A percentile compares a stretch with the other conserved stretches of the same genome.
phyloP scores from a whole-genome alignment of 1,139 yeast genomes.

The Keqinozyma sinolaborantium region DNA sequence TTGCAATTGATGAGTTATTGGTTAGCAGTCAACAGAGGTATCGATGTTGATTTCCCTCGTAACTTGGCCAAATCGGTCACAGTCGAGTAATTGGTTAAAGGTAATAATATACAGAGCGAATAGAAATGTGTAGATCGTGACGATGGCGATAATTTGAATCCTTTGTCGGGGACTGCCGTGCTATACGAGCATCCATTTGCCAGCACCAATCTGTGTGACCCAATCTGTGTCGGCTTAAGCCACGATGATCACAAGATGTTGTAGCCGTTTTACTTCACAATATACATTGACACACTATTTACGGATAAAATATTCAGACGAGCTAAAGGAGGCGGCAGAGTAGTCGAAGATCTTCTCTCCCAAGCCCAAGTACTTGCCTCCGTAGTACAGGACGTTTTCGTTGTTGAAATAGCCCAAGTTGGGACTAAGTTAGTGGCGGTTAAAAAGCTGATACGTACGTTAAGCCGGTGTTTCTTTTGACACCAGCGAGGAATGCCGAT shows the following conservation, averaged over 20 bases:
- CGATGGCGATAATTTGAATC: too few relatives aligned
- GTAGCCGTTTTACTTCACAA: too few relatives aligned
- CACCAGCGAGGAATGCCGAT: conserved; percentile 85
- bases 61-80: conserved; percentile 98
- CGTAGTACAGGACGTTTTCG: conserved; percentile 55
- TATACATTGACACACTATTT: not conserved
- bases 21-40: conserved; percentile 93
- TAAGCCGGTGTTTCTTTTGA: conserved; percentile 83
- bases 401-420: conserved; percentile 29
- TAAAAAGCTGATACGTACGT: conserved; percentile 19
- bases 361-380: conserved; percentile 65
- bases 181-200: too few relatives aligned
- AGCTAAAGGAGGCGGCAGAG: conserved; percentile 66
- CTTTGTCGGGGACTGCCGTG: too few relatives aligned
- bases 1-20: conserved; percentile 95
- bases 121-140: too few relatives aligned
- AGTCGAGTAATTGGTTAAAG: conserved; percentile 56
- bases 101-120: not conserved
- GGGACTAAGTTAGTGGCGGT: conserved; percentile 10
- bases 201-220: too few relatives aligned
- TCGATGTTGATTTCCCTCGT: conserved; percentile 98
- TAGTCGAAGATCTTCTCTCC: conserved; percentile 87
- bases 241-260: too few relatives aligned
- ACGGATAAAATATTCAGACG: conserved; percentile 63
- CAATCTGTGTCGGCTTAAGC: too few relatives aligned